Evolutionary conservation across 371 early-diverging fungal species (phyloP).

Genomic region (Circinella minor): DNA sequence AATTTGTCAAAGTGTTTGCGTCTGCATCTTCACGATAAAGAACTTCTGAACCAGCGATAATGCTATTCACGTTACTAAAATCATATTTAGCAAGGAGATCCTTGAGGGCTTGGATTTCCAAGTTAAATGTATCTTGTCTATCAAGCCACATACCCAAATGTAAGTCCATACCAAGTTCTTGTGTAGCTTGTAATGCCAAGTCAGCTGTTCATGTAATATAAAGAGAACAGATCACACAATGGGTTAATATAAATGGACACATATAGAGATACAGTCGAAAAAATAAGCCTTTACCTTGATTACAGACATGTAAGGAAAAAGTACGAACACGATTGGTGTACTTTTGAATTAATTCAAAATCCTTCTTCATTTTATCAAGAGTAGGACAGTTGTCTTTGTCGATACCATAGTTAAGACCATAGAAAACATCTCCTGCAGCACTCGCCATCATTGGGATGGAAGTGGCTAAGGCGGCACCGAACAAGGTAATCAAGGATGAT

Average conservation of each 20-base stretch:
- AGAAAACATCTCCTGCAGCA: conserved; percentile 28
- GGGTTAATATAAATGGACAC: no score
- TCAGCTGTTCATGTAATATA: conserved; percentile 13
- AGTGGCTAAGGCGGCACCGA: conserved; percentile 7
- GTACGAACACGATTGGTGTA: conserved; percentile 63
- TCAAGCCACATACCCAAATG: conserved; percentile 70
- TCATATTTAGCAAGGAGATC: conserved; percentile 37
- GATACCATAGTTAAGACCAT: conserved; percentile 65
- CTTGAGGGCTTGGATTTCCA: conserved; percentile 52
- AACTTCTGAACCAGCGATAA: conserved; percentile 69
- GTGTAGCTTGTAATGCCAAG: conserved; percentile 60
- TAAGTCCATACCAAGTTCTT: conserved; percentile 57
- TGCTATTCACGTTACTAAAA: conserved; percentile 48
- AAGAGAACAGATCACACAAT: no score
- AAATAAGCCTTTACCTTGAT: conserved; percentile 47
- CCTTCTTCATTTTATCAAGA: conserved; percentile 47
- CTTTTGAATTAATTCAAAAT: conserved; percentile 46
- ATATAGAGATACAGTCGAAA: no score
- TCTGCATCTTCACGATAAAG: conserved; percentile 62
- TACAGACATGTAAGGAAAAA: conserved; percentile 57
- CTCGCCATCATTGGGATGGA: background rate
- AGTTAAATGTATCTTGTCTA: conserved; percentile 49
- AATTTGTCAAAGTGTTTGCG: conserved; percentile 36
- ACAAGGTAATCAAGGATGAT: background rate
- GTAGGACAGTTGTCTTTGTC: conserved; percentile 57